Evolutionary conservation across 1,139 yeast genomes (phyloP), one percentile per base, ranked within the genome.

Genomic region (Candida sanyaensis): DNA sequence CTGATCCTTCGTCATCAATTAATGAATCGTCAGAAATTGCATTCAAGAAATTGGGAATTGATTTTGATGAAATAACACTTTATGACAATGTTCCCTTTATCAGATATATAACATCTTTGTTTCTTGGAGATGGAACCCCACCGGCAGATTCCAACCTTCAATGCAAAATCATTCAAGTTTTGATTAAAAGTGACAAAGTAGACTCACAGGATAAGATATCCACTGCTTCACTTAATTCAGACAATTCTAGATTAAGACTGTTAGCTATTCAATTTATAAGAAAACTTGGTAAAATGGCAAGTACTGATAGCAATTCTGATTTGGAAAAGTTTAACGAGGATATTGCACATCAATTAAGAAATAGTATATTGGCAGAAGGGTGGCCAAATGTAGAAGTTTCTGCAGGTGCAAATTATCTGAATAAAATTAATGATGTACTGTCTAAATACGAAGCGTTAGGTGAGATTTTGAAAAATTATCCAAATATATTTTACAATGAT

Each of bases 371-470:
- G 43, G 62, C 73, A 23, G 84, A 81, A 51, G 88, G 87, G 1
- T 82, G 87, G 87, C 87, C 87, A 3, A 68, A 64, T 49, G 55
- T 75, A 43, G 75, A 76, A 45, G 55, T 50, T 57, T 32, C 58
- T 56, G 44, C 64, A 5, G 62, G 61, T n/a, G 41, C 39, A 10
- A 66, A 65, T 44, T 66, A 64, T 48, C 51, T 68, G 1, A 32
- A 12, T 9, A 43, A 36, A 12, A 10, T 46, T 4, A 46, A 43
- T 23, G 49, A 46, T 23, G 31, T 77, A 83, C 77, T 80, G 56
- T 68, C 78, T 29, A 89, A 87, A 52, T 91, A 89, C 59, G 96
- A 89, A 61, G 84, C 95, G 0, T 65, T 91, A 41, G 93, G 96
- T 2, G 77, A 81, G 36, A 71, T 89, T 10, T 63, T 88, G 42